phyloP scores from a whole-genome alignment of 371 early-diverging fungal species.

The Coemansia sp. region DNA sequence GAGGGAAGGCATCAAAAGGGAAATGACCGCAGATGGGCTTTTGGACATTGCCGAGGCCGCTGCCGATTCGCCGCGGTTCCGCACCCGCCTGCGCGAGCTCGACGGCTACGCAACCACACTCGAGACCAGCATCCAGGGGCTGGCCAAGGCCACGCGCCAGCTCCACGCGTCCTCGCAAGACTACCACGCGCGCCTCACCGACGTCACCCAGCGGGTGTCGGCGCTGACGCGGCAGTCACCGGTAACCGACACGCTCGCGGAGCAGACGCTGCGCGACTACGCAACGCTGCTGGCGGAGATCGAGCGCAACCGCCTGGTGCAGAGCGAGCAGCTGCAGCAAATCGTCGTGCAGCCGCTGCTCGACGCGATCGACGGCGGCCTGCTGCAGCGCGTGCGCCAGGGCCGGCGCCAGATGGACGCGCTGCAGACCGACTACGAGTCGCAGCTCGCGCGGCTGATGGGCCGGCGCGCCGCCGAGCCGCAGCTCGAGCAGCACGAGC shows the following conservation, averaged over 20 bases:
- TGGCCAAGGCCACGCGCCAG: slow-evolving; percentile 15
- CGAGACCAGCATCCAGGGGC: slow-evolving; percentile 28
- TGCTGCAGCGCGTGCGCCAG: slow-evolving; percentile 4
- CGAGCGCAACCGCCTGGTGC: slow-evolving; percentile 29
- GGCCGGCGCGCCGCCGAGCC: slow-evolving; percentile 17
- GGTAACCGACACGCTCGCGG: slow-evolving; percentile 10
- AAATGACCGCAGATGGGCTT: slow-evolving; percentile 14
- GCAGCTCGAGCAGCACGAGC: slow-evolving; percentile 24
- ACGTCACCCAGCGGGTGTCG: slow-evolving; percentile 16
- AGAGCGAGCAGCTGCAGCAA: slow-evolving; percentile 10
- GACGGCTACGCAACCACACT: slow-evolving; percentile 28
- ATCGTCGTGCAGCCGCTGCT: slow-evolving; percentile 12
- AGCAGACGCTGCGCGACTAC: slow-evolving; percentile 18
- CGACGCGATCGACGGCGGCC: slow-evolving; percentile 9
- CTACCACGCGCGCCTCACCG: slow-evolving; percentile 17
- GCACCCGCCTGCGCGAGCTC: slow-evolving; percentile 26
- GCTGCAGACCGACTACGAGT: slow-evolving; percentile 39
- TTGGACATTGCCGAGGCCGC: slow-evolving; percentile 29
- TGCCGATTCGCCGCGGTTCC: slow-evolving; percentile 36
- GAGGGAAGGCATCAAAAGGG: background rate
- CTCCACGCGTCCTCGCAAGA: slow-evolving; percentile 26
- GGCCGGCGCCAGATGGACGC: slow-evolving; percentile 15
- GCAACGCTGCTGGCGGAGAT: slow-evolving; percentile 23
- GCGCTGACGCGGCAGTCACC: slow-evolving; percentile 32
- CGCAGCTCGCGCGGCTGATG: slow-evolving; percentile 36